Base-by-base conservation (phyloP, 1,284 basidiomycete species). In the Melampsora allii-populina region DNA sequence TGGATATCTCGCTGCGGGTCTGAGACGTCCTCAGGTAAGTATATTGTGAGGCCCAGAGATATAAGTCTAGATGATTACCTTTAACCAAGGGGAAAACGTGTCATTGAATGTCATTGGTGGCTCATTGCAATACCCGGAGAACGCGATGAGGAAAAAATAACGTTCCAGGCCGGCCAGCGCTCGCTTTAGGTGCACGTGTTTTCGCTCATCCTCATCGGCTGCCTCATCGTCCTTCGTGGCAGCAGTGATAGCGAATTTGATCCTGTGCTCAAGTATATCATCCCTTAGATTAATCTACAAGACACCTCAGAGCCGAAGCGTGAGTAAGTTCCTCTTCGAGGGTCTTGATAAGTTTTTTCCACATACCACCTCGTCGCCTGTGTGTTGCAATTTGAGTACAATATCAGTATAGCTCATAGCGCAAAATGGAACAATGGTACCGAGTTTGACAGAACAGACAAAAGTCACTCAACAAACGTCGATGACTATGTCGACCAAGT, bases 101-200 rank as follows among this genome's bases (percentile, higher is more conserved):
- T 85, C 85, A 77, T 91, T 90, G 68, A 83, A 82, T 19, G 86
- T 85, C 12, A 87, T 86, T 42, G 87, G 84, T 76, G 83, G 83
- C 19, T 86, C 85, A 67, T 94, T 91, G 7, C 96, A 89, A 79
- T 92, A 99, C 76, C 89, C 91, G 1, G 94, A 90, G 80, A 98
- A 98, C 0, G 91, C 91, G 76, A 98, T 91, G 76, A 95, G 87
- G 83, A 98, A 98, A 83, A 96, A 97, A 80, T 86, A 86, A 77
- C 85, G 84, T 77, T 87, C 86, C 29, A 87, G 82, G 4, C 84
- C 82, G 58, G 83, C 80, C 7, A 84, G 76, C 1, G 84, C 84
- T 69, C 82, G 81, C n/a, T 81, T 79, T 12, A 84, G 80, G 39
- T 81, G 79, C 2, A 77, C 76, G 63, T 83, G 80, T 19, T 73